Percentiles rank a stretch among this genome's conserved stretches.
Evolutionary conservation across 2,329 filamentous ascomycete species (phyloP).

Genomic region (Diaporthe sp.): DNA sequence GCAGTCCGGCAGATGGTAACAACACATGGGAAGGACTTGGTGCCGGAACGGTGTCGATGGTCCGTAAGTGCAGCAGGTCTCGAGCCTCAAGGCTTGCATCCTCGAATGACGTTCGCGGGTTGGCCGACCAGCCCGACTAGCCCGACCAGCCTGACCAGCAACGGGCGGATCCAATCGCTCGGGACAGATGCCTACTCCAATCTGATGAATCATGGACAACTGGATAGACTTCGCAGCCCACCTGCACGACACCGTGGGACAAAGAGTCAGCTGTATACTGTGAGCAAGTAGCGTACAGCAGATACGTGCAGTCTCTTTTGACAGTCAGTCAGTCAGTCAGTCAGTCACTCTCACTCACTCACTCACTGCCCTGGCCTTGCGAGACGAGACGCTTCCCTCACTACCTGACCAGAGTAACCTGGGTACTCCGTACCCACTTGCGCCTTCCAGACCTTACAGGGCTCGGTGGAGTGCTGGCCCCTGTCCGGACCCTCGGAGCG

Average conservation of each 20-base stretch:
- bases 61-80: background rate
- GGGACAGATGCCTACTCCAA: conserved; percentile 16
- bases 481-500: conserved; percentile 9
- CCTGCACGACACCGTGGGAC: background rate
- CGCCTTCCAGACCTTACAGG: background rate
- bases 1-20: background rate
- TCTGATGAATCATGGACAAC: conserved; percentile 22
- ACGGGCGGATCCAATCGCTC: conserved; percentile 18
- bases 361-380: too few relatives aligned
- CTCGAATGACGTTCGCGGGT: conserved; percentile 1
- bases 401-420: too few relatives aligned
- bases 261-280: background rate
- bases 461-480: background rate
- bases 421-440: background rate
- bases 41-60: background rate
- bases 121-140: background rate
- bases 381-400: too few relatives aligned
- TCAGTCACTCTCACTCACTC: too few relatives aligned
- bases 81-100: background rate
- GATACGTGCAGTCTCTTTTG: background rate
- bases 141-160: background rate
- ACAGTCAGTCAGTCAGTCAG: too few relatives aligned
- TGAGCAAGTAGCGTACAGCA: background rate
- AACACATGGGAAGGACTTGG: background rate
- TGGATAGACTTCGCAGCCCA: conserved; percentile 11